Base-by-base conservation (phyloP, 2,329 filamentous ascomycete species). In the Coniella vitis region DNA sequence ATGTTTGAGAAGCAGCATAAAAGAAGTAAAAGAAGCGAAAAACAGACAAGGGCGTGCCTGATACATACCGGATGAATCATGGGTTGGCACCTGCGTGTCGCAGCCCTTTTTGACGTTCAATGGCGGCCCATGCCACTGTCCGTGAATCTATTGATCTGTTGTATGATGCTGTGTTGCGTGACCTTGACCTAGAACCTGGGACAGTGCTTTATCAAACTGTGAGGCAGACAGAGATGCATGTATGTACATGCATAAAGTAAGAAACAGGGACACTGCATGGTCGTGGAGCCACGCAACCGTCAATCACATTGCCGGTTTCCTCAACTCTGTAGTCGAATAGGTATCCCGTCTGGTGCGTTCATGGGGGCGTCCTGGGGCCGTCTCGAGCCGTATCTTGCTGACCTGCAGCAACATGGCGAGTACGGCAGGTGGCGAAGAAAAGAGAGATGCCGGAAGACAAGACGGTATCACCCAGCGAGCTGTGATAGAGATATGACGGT, bases 61-160 rank as follows among this genome's bases (percentile, higher is more conserved):
- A 17, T n/a, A 43, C 21, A 19, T 5, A 12, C 4, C 29, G 7
- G 10, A 41, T 9, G 38, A 41, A 41, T 21, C 35, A 36, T 19
- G 32, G 37, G 45, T 47, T 51, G 51, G 47, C 43, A 49, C 29
- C 43, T 50, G 47, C 43, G 45, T 39, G 47, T 45, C 42, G 43
- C 39, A 47, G 35, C 20, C 38, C 25, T 29, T 29, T 29, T 20
- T 50, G 48, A 35, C 48, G 35, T 39, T 32, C 29, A 40, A 39
- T 48, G 47, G 51, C 47, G 48, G 13, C 21, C 14, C 32, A 48
- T 51, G 51, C 38, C 32, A 45, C 44, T 41, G 45, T 34, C 51
- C 51, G 44, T 47, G 48, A 29, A 48, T 53, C 51, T 53, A 53
- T 51, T 53, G 51, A 48, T 36, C 32, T 47, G 45, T 16, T 41